Conservation (phyloP, 345 rosid species). For the Theobroma cacao region DNA sequence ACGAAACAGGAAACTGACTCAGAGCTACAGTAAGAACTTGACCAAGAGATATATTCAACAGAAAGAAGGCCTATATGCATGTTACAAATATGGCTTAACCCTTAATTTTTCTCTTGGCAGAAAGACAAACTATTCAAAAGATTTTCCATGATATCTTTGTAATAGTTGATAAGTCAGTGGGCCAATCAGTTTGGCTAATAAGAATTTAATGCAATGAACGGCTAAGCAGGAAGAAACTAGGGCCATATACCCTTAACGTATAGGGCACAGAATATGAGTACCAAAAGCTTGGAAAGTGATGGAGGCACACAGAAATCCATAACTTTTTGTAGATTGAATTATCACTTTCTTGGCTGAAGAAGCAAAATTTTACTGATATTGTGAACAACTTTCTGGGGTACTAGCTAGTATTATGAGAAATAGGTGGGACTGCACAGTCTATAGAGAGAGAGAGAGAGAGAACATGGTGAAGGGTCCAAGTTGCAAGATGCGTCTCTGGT, state of each 20-base stretch:
- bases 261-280: conserved; percentile 10
- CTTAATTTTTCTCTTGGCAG: not conserved
- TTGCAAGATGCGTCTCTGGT: conserved; percentile 10
- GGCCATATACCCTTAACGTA: not conserved
- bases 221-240: not conserved
- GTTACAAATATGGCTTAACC: not conserved
- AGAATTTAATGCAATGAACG: not conserved
- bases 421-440: not conserved
- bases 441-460: not conserved
- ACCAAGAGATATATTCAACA: not conserved
- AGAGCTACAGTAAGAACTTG: not conserved
- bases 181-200: conserved; percentile 20
- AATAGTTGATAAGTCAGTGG: not conserved
- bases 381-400: not conserved
- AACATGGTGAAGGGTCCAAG: conserved; percentile 16
- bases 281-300: conserved; percentile 21
- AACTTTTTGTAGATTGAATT: conserved; percentile 15
- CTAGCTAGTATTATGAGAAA: conserved; percentile 15
- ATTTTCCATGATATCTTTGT: not conserved
- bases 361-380: conserved; percentile 19
- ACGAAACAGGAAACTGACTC: not conserved
- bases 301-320: conserved; percentile 38
- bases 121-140: not conserved
- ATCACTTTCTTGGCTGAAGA: conserved; percentile 21
- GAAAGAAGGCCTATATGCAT: not conserved